Evolutionary conservation across 2,329 filamentous ascomycete species (phyloP).

Genomic region (Davidsoniella eucalypti): DNA sequence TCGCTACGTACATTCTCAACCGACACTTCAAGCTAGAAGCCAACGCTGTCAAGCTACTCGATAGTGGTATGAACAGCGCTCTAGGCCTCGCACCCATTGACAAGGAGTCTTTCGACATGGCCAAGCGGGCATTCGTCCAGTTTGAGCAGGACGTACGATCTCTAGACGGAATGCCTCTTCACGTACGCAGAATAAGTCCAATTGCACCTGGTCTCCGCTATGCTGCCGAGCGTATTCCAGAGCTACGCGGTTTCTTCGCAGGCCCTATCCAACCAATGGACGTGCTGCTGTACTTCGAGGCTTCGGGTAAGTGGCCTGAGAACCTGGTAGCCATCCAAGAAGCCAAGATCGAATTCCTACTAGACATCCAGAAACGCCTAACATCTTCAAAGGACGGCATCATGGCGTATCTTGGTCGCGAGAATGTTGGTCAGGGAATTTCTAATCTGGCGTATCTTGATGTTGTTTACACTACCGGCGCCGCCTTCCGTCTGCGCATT

Average conservation of each 20-base stretch:
- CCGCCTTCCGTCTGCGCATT: constrained; percentile 70
- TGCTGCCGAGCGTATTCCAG: constrained; percentile 42
- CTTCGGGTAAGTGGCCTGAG: constrained; percentile 85
- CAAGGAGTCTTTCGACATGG: constrained; percentile 45
- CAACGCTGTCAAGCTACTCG: constrained; percentile 35
- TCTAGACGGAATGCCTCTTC: constrained; percentile 73
- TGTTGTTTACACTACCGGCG: constrained; percentile 53
- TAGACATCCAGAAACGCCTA: constrained; percentile 59
- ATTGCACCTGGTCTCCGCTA: constrained; percentile 60
- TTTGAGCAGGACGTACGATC: constrained; percentile 63
- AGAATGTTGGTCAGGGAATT: constrained; percentile 51
- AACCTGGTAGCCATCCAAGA: constrained; percentile 80
- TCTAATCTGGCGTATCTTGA: constrained; percentile 74
- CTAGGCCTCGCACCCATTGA: constrained; percentile 31
- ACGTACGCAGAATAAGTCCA: constrained; percentile 63
- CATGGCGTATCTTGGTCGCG: constrained; percentile 58
- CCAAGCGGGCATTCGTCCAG: constrained; percentile 51
- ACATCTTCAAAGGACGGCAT: constrained; percentile 42
- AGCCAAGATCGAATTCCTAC: constrained; percentile 78
- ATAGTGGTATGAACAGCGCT: constrained; percentile 32
- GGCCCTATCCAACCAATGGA: constrained; percentile 40
- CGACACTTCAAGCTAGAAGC: constrained; percentile 49
- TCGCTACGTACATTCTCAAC: constrained; percentile 53
- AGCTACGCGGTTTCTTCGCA: constrained; percentile 13
- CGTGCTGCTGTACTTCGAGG: constrained; percentile 79